These are phyloP conservation scores for Chaetomiaceae sp. DNA, from an alignment of 2,329 filamentous ascomycete genomes.

Conservation along the genomic window DNA sequence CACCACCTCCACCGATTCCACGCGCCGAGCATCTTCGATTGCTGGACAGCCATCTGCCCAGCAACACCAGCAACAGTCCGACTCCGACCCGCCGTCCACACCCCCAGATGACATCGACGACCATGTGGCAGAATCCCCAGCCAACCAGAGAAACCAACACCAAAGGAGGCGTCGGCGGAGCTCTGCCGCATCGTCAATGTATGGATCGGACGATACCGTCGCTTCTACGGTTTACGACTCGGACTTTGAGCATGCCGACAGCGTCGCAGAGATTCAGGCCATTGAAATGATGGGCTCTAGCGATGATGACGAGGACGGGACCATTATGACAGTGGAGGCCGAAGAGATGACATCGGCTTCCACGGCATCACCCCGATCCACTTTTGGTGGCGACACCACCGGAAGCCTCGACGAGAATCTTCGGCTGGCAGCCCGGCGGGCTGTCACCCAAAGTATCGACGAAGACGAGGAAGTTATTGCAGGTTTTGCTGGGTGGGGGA, in stretches of 20 bases:
- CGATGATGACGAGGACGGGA: conserved; percentile 64
- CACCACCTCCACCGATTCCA: conserved; percentile 73
- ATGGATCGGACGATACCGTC: conserved; percentile 60
- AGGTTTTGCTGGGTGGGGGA: conserved; percentile 68
- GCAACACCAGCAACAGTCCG: conserved; percentile 30
- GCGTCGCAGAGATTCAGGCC: conserved; percentile 51
- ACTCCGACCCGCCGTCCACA: conserved; percentile 54
- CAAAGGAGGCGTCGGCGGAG: conserved; percentile 59
- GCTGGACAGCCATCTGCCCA: conserved; percentile 31
- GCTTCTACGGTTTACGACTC: conserved; percentile 78
- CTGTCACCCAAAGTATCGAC: conserved; percentile 67
- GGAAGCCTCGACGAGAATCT: conserved; percentile 73
- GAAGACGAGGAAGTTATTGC: conserved; percentile 67
- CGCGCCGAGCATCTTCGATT: conserved; percentile 65
- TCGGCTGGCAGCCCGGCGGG: conserved; percentile 67
- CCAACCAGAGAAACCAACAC: conserved; percentile 60
- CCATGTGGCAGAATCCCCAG: conserved; percentile 55
- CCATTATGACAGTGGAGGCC: conserved; percentile 76
- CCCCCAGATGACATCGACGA: conserved; percentile 58
- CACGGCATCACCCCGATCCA: conserved; percentile 56
- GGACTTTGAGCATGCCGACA: conserved; percentile 55
- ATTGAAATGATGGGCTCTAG: conserved; percentile 46
- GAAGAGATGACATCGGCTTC: conserved; percentile 72
- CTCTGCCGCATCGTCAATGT: conserved; percentile 61
- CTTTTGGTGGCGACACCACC: conserved; percentile 59